Percentiles rank a stretch among this genome's conserved stretches.
phyloP scores from a whole-genome alignment of 2,329 filamentous ascomycete species.

The Cladorrhinum sp. region DNA sequence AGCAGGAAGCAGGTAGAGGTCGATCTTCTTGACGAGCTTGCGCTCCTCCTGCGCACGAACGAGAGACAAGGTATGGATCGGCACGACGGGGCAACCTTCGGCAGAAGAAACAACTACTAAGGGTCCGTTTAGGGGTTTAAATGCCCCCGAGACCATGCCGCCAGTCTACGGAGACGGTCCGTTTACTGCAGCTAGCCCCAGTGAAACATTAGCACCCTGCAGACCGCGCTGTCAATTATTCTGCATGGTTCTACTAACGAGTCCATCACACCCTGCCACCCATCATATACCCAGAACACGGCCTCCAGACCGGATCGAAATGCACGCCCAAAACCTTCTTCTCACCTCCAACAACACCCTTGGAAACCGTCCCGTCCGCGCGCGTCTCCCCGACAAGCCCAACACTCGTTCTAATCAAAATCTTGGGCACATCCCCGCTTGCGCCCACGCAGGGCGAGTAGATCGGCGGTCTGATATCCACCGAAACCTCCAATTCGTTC shows the following conservation, averaged over 20 bases:
- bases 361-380: constrained; percentile 16
- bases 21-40: constrained; percentile 29
- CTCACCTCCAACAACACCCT: constrained; percentile 18
- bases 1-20: constrained; percentile 38
- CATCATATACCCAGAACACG: constrained; percentile 10
- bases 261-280: no score
- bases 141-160: no score
- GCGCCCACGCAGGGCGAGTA: constrained; percentile 24
- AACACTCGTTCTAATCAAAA: constrained; percentile 21
- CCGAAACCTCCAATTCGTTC: constrained; percentile 11
- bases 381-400: constrained; percentile 19
- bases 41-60: constrained; percentile 19
- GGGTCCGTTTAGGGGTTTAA: no score
- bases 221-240: no score
- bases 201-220: no score
- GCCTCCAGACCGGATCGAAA: constrained; percentile 24
- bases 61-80: no score
- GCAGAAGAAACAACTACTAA: no score
- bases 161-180: no score
- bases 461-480: constrained; percentile 15
- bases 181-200: no score
- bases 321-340: constrained; percentile 21
- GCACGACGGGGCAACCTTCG: no score
- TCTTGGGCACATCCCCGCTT: constrained; percentile 18
- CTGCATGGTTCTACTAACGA: no score